These are phyloP conservation scores for Ustilago cynodontis DNA, from an alignment of 1,284 basidiomycete genomes.

Conservation along the genomic window DNA sequence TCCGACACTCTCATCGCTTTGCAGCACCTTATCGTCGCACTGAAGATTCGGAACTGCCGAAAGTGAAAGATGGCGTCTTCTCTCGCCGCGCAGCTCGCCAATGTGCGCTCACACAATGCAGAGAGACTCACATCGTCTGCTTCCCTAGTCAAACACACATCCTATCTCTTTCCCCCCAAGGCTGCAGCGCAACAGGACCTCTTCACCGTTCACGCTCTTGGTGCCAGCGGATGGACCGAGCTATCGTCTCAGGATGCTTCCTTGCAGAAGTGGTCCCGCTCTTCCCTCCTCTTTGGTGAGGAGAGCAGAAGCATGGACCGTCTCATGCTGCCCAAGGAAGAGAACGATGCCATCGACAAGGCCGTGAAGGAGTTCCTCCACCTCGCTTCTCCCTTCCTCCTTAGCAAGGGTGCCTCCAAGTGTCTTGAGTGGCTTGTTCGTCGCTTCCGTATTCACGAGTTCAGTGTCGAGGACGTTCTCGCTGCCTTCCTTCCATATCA, in stretches of 20 bases:
- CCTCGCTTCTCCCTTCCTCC: constrained; percentile 82
- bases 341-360: constrained; percentile 76
- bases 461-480: constrained; percentile 85
- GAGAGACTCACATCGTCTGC: constrained; percentile 78
- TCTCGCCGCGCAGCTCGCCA: constrained; percentile 85
- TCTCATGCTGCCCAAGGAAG: constrained; percentile 80
- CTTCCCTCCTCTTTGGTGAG: constrained; percentile 85
- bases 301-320: constrained; percentile 82
- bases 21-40: neutral
- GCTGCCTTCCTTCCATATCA: constrained; percentile 92
- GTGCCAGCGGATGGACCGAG: constrained; percentile 80
- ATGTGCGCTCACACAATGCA: constrained; percentile 83
- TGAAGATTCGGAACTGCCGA: neutral
- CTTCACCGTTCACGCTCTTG: constrained; percentile 87
- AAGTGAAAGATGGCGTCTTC: constrained; percentile 76
- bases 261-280: constrained; percentile 68
- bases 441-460: constrained; percentile 93
- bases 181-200: constrained; percentile 72
- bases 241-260: constrained; percentile 72
- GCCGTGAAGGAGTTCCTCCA: constrained; percentile 78
- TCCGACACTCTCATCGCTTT: neutral
- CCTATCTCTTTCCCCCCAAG: constrained; percentile 80
- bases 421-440: constrained; percentile 96
- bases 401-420: constrained; percentile 84
- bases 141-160: constrained; percentile 75